These are phyloP conservation scores for Aspergillus awamori DNA, from an alignment of 2,329 filamentous ascomycete genomes.

Conservation along the genomic window DNA sequence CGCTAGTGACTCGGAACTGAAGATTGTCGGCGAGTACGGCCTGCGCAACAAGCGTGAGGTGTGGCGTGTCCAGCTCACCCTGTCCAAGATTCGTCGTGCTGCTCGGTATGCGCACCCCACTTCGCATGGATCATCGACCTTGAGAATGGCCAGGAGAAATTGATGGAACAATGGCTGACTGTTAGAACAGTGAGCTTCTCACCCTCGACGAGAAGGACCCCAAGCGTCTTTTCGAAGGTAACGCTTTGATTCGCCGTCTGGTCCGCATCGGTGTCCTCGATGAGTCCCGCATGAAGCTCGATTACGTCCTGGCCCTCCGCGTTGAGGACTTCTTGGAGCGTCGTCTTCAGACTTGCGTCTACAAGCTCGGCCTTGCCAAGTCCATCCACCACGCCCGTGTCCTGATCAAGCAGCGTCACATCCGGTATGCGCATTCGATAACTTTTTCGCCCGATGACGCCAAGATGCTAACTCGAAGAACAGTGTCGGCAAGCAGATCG, in stretches of 20 bases:
- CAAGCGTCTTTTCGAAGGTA: constrained; percentile 99
- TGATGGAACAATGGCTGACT: constrained; percentile 12
- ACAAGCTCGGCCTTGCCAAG: constrained; percentile 99
- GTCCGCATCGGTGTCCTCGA: constrained; percentile 99
- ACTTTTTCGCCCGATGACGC: neutral
- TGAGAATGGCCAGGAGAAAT: neutral
- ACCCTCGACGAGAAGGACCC: constrained; percentile 99
- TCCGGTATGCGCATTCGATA: constrained; percentile 57
- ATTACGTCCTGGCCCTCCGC: constrained; percentile 99
- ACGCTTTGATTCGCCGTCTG: constrained; percentile 99
- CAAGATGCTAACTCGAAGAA: neutral
- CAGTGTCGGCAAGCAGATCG: constrained; percentile 99
- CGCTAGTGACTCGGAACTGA: constrained; percentile 95
- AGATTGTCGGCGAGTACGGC: constrained; percentile 99
- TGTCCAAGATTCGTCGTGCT: constrained; percentile 99
- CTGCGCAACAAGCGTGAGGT: constrained; percentile 99
- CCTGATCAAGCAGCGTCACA: constrained; percentile 98
- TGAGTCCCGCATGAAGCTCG: constrained; percentile 99
- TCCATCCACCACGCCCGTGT: constrained; percentile 99
- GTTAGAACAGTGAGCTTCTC: constrained; percentile 81
- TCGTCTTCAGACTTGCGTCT: constrained; percentile 98
- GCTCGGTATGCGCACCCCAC: constrained; percentile 72
- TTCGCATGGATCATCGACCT: neutral
- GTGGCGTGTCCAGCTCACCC: constrained; percentile 98
- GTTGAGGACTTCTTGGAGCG: constrained; percentile 99